A percentile compares a stretch with the other conserved stretches of the same genome.
These are phyloP conservation scores for Corrigiola litoralis DNA, from an alignment of 179 eudicot genomes.

Conservation along the genomic window DNA sequence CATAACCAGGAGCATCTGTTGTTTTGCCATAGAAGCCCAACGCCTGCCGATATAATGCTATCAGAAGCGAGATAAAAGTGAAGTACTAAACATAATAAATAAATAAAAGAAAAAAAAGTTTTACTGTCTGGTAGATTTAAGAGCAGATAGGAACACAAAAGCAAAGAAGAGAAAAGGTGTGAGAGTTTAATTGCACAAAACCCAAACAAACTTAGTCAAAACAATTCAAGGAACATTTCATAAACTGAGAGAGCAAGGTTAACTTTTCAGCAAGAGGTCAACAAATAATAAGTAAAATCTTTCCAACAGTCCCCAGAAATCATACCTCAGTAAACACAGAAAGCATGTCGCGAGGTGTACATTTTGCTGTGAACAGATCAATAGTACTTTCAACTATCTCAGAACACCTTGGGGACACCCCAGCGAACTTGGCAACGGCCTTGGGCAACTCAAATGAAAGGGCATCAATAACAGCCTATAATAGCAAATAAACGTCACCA, in stretches of 20 bases:
- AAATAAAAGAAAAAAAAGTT: no score
- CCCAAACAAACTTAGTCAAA: neutral
- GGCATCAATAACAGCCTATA: slow-evolving; percentile 66
- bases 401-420: slow-evolving; percentile 54
- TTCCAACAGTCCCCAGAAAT: neutral
- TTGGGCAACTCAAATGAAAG: slow-evolving; percentile 78
- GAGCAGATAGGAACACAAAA: no score
- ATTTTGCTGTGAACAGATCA: slow-evolving; percentile 42
- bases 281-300: neutral
- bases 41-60: slow-evolving; percentile 51
- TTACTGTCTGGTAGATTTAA: no score
- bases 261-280: neutral
- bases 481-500: slow-evolving; percentile 1
- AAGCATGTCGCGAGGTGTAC: slow-evolving; percentile 82
- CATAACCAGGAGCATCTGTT: slow-evolving; percentile 63
- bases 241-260: neutral
- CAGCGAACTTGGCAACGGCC: slow-evolving; percentile 63
- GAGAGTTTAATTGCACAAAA: neutral
- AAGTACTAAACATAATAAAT: neutral
- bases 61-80: slow-evolving; percentile 5
- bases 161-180: no score
- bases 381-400: slow-evolving; percentile 50
- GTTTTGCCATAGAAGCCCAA: slow-evolving; percentile 53
- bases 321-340: slow-evolving; percentile 71
- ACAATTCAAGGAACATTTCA: neutral